Evolutionary conservation across 257 asterid species (phyloP), one percentile per base, ranked within the genome.

Genomic region (Jasminum sambac): DNA sequence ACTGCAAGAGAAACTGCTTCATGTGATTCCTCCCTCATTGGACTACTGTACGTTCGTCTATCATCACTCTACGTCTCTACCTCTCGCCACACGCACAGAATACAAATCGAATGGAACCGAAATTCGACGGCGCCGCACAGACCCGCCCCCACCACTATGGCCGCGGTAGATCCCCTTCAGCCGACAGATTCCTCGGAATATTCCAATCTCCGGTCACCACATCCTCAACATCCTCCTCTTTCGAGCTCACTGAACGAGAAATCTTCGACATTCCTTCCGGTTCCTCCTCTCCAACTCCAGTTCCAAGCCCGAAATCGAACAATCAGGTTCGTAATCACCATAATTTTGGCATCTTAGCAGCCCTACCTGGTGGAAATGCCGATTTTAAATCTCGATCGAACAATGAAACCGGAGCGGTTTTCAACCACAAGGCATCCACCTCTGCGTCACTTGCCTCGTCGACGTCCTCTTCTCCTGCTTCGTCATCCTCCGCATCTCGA

Each of bases 191-290:
- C 63, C 60, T 89, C 57, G 72, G 79, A 41, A 63, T 76, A 19
- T 83, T 72, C 40, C 67, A 68, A 62, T 75, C 84, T 3, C 82
- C 59, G 21, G 2, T 13, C 12, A 25, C 76, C 59, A 17, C 78
- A 44, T 24, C 83, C 71, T 3, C 84, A 34, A 1, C 82, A 23
- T 63, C 77, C 3, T 64, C 82, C 63, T 16, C 41, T 11, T 43
- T 78, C 67, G 96, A 89, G 60, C 89, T 89, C 39, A 80, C 85
- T 48, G 96, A 89, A 41, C 74, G 83, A 52, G 96, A 89, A 52
- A 85, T 89, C 63, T 89, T 89, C 80, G 74, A 75, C 74, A 40
- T 74, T 7, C 67, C 84, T 4, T 74, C 85, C 2, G 85, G 72
- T 10, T 52, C 80, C 4, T 68, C 81, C 24, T 70, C 79, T 38